Evolutionary conservation across 495 filamentous ascomycete species (phyloP), one percentile per base, ranked within the genome.

Genomic region (Staphylotrichum tortipilum): DNA sequence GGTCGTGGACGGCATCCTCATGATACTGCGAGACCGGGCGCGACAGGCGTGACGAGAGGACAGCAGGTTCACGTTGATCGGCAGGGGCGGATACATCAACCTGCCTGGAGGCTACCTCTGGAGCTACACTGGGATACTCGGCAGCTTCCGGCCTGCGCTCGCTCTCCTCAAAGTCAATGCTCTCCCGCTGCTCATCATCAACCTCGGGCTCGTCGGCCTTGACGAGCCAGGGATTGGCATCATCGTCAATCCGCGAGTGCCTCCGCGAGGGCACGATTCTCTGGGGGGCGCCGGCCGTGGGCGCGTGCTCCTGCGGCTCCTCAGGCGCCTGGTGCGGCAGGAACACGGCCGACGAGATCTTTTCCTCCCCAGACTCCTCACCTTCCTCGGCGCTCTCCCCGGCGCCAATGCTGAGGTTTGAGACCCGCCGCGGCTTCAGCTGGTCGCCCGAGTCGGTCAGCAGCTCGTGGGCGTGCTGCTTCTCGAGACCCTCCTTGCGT

Each of bases 261-360:
- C 53, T 54, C 38, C 66, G 57, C 28, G 66, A 43, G 21, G 56
- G 45, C 9, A 49, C 52, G 9, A 31, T 29, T 47, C 61, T 55
- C 39, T 50, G 61, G 49, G 47, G 70, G 47, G 34, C 68, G 47
- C 52, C 64, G 63, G 53, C 64, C 42, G 56, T 70, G 55, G 63
- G 65, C 53, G 57, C 48, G 51, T 68, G 62, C 49, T 79, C 70
- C 50, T 70, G 62, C 50, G 75, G 70, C 35, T 75, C 66, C 42
- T 78, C 72, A 58, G 77, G 77, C 45, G 77, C 76, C 67, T 86
- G 81, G 70, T 97, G 92, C 17, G 92, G 92, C 54, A 92, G 79
- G 65, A 97, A 98, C 44, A 95, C 74, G 10, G 91, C 91, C 34
- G 91, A 96, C 8, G 86, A 90, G 40, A 98, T 96, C 64, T 95